Percentiles rank a stretch among this genome's conserved stretches.
Evolutionary conservation across 306 rosid genomes (phyloP).

Genomic region (Abrus pulchellus): DNA sequence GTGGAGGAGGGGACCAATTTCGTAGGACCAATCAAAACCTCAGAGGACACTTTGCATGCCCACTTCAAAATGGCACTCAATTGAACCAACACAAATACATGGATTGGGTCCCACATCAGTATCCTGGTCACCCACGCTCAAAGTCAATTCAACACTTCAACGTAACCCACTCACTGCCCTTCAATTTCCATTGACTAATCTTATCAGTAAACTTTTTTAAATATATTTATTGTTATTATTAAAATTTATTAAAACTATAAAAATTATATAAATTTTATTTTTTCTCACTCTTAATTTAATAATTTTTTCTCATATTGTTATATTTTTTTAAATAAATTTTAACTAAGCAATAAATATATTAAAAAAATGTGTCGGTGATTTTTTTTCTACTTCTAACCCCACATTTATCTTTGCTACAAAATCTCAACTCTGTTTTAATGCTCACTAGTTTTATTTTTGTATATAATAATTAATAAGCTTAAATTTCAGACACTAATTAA

Average conservation of each 20-base stretch:
- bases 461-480: neutral
- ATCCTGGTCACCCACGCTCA: constrained; percentile 56
- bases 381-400: too few relatives aligned
- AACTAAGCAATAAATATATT: too few relatives aligned
- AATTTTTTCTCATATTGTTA: too few relatives aligned
- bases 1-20: neutral
- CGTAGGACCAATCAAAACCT: constrained; percentile 43
- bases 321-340: too few relatives aligned
- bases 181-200: neutral
- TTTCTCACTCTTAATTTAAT: too few relatives aligned
- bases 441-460: constrained; percentile 18
- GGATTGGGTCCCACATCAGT: constrained; percentile 50
- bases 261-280: too few relatives aligned
- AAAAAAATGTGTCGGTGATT: too few relatives aligned
- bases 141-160: constrained; percentile 24
- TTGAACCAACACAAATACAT: constrained; percentile 48
- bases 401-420: neutral
- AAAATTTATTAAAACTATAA: too few relatives aligned
- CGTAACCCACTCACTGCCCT: constrained; percentile 14
- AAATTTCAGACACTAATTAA: neutral
- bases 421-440: constrained; percentile 27
- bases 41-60: constrained; percentile 40
- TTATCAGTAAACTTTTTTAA: too few relatives aligned
- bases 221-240: too few relatives aligned
- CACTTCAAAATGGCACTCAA: constrained; percentile 59